Evolutionary conservation across 2,329 filamentous ascomycete genomes (phyloP).

Genomic region (Endothia cerciana): DNA sequence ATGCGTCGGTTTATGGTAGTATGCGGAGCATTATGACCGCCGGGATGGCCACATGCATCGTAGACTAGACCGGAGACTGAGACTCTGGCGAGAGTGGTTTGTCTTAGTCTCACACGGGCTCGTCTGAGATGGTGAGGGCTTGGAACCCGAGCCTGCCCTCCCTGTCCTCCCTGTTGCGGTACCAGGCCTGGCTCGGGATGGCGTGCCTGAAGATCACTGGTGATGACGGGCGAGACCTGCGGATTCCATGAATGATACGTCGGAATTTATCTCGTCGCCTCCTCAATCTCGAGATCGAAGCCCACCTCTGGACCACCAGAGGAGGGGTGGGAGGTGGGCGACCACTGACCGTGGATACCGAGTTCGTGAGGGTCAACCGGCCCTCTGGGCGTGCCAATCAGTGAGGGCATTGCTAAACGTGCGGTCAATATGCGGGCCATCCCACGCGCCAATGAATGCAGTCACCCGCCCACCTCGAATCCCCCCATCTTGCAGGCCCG

Average conservation of each 20-base stretch:
- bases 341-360: conserved; percentile 12
- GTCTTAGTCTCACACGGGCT: not conserved
- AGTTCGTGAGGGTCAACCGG: not conserved
- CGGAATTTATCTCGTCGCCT: not conserved
- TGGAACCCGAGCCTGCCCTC: too few species aligned
- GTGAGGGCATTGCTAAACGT: conserved; percentile 15
- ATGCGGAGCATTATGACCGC: conserved; percentile 26
- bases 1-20: not conserved
- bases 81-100: not conserved
- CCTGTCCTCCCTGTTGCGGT: too few species aligned
- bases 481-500: conserved; percentile 22
- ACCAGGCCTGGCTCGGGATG: not conserved
- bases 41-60: conserved; percentile 18
- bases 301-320: not conserved
- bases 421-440: conserved; percentile 16
- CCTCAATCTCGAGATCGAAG: conserved; percentile 1
- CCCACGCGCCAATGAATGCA: conserved; percentile 12
- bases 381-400: conserved; percentile 15
- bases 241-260: not conserved
- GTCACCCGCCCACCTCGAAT: conserved; percentile 4
- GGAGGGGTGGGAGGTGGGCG: not conserved
- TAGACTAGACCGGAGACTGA: too few species aligned
- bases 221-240: conserved; percentile 2
- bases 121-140: not conserved
- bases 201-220: not conserved